Evolutionary conservation across 2,329 filamentous ascomycete species (phyloP), one percentile per base, ranked within the genome.

Genomic region (Graphium sp.): DNA sequence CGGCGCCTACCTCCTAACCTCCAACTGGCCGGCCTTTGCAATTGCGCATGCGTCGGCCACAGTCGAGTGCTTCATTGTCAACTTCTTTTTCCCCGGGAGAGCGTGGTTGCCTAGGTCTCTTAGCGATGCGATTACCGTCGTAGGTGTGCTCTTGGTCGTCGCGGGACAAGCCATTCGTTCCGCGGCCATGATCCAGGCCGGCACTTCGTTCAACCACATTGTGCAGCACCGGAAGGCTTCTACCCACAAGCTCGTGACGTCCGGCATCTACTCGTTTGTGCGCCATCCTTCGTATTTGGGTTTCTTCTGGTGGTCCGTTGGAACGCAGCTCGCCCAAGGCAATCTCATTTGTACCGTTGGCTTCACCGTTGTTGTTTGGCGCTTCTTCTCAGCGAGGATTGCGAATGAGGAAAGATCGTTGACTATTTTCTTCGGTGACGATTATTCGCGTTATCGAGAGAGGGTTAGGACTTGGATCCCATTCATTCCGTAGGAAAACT

Each of bases 251-350:
- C 64, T 98, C n/a, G 80, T 98, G 3, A 92, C 78, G 0, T 60
- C 59, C 17, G 89, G 89, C 1, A 56, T 95, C 19, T 98, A 95
- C 49, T 56, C 58, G 6, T 49, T 66, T 24, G 56, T 91, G 29
- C 62, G 89, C 15, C 89, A 98, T 50, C 89, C 89, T 9, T 79
- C 78, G 34, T 98, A 98, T 53, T 94, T 95, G 56, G 89, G 87
- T 4, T 98, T 94, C 58, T 98, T 93, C 53, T 95, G 84, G 74
- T 98, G 87, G 87, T 83, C 81, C 0, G 45, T 95, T n/a, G 89
- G 89, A 5, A 93, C 85, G 9, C 89, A 98, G 59, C 46, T 95
- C 24, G 71, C 92, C 31, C 61, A 94, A 37, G 87, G 87, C 12
- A 98, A 98, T 52, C 53, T 66, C 7, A 38, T 92, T 3, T 92